These are phyloP conservation scores for Chlorella sorokiniana DNA, from an alignment of 139 green algal genomes.

Conservation along the genomic window DNA sequence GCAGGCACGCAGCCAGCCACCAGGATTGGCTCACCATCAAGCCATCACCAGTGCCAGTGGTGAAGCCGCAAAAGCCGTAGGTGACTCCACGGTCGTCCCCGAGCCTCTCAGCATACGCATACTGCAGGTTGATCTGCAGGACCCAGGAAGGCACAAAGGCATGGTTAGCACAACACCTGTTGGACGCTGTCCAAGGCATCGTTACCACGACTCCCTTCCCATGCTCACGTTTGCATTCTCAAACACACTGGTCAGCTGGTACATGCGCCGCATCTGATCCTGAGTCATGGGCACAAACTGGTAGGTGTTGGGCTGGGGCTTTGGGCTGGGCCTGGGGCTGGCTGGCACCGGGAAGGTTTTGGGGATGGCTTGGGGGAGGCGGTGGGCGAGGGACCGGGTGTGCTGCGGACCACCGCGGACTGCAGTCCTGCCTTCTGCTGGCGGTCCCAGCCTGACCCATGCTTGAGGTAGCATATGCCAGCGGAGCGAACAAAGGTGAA, in stretches of 20 bases:
- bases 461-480: slow-evolving; percentile 8
- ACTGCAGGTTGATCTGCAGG: slow-evolving; percentile 25
- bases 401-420: background rate
- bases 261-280: slow-evolving; percentile 32
- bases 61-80: slow-evolving; percentile 32
- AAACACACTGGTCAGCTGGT: slow-evolving; percentile 44
- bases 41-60: slow-evolving; percentile 15
- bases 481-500: background rate
- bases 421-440: background rate
- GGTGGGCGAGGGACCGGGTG: background rate
- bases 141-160: background rate
- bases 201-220: background rate
- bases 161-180: no score
- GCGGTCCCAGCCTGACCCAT: background rate
- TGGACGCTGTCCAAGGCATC: no score
- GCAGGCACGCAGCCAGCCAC: background rate
- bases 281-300: slow-evolving; percentile 21
- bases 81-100: slow-evolving; percentile 30
- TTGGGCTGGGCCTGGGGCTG: background rate
- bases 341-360: background rate
- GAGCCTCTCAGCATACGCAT: slow-evolving; percentile 6
- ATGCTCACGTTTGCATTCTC: slow-evolving; percentile 35
- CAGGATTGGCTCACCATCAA: slow-evolving; percentile 2
- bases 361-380: background rate
- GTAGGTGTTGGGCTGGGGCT: background rate